phyloP scores from a whole-genome alignment of 805 yeast genomes.

The Diddensiella caesifluorescens region DNA sequence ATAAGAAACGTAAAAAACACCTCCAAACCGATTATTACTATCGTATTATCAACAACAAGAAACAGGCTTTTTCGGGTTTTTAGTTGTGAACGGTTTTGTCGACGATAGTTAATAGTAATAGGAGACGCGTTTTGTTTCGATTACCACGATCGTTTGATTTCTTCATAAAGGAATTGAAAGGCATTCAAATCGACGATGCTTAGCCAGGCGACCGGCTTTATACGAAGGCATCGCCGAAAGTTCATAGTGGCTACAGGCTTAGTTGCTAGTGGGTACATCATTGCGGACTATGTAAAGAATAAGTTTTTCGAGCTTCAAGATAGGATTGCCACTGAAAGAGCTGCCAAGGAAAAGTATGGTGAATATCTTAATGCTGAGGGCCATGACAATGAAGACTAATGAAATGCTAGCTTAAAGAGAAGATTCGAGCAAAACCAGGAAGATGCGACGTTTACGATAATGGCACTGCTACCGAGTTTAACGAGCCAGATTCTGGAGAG shows the following conservation, averaged over 20 bases:
- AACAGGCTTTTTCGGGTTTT: too few relatives aligned
- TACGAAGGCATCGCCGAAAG: slow-evolving; percentile 42
- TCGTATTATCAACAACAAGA: too few relatives aligned
- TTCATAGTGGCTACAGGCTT: slow-evolving; percentile 41
- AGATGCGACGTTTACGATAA: slow-evolving; percentile 78
- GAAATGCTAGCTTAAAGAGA: slow-evolving; percentile 47
- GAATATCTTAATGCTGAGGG: not conserved
- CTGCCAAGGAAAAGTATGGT: slow-evolving; percentile 48
- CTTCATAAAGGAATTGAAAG: not conserved
- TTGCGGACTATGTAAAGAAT: slow-evolving; percentile 39
- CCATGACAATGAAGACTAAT: not conserved
- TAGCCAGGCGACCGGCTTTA: slow-evolving; percentile 28
- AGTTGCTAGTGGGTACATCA: slow-evolving; percentile 41
- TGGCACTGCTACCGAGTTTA: slow-evolving; percentile 75
- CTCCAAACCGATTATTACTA: too few relatives aligned
- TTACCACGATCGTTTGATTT: not conserved
- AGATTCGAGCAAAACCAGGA: slow-evolving; percentile 88
- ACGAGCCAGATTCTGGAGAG: slow-evolving; percentile 55
- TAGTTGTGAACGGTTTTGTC: too few relatives aligned
- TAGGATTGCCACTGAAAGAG: slow-evolving; percentile 49
- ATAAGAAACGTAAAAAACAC: too few relatives aligned
- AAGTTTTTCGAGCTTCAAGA: slow-evolving; percentile 48
- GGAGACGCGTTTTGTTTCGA: not conserved
- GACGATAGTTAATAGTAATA: slow-evolving; percentile 1
- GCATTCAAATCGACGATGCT: slow-evolving; percentile 1